Conservation (phyloP, 2,329 filamentous ascomycete genomes). For the Ceratocystis alfenasii region DNA sequence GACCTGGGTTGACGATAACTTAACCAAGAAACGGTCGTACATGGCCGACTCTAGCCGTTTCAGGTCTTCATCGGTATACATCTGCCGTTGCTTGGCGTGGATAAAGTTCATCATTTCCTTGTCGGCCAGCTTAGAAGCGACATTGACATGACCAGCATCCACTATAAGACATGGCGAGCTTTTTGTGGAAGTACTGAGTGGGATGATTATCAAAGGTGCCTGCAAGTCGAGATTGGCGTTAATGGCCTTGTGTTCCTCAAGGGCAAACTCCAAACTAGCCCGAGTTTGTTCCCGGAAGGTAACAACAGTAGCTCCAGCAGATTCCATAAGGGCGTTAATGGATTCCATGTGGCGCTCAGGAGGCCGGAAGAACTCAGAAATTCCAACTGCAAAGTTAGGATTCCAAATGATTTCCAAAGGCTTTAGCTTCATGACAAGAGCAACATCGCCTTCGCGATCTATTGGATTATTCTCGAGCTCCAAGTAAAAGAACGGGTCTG, state of each 20-base stretch:
- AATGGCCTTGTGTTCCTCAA: conserved; percentile 96
- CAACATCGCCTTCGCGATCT: conserved; percentile 81
- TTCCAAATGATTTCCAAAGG: conserved; percentile 98
- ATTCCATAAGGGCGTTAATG: conserved; percentile 89
- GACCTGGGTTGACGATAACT: conserved; percentile 86
- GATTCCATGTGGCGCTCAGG: conserved; percentile 98
- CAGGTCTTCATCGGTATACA: conserved; percentile 82
- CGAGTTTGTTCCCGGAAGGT: conserved; percentile 89
- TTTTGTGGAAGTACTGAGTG: conserved; percentile 74
- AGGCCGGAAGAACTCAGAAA: conserved; percentile 90
- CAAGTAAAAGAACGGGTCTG: conserved; percentile 80
- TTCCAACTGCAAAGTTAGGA: conserved; percentile 78
- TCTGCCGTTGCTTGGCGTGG: conserved; percentile 76
- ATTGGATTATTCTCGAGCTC: conserved; percentile 92
- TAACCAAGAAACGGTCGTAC: conserved; percentile 94
- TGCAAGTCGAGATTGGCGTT: conserved; percentile 93
- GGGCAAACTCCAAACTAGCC: conserved; percentile 86
- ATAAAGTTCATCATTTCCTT: conserved; percentile 81
- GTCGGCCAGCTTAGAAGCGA: conserved; percentile 88
- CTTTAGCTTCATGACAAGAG: conserved; percentile 80
- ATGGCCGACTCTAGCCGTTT: conserved; percentile 79
- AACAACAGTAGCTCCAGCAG: conserved; percentile 88
- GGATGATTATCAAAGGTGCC: conserved; percentile 89
- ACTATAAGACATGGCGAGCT: conserved; percentile 82
- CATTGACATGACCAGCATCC: conserved; percentile 89